Evolutionary conservation across 176 grass and related monocot species (phyloP), one percentile per base, ranked within the genome.

Genomic region (Triticum urartu): DNA sequence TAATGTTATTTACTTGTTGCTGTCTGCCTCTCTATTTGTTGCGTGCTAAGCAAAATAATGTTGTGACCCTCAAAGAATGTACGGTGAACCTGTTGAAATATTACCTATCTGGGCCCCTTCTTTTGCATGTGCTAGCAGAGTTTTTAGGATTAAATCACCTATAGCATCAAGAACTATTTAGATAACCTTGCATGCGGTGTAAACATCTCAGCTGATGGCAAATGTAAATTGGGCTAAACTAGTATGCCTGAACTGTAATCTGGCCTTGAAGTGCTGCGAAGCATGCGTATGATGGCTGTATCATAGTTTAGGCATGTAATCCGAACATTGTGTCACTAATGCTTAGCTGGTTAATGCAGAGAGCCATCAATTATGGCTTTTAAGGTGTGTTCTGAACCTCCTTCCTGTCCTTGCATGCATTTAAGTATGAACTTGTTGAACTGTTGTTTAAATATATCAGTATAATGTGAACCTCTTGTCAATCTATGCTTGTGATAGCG

Each of bases 341-440:
- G 38, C 56, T 42, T 50, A 65, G 43, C 7, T 20, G 21, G 8
- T 48, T 67, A 4, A 34, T 77, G 72, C 25, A 62, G 52, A 24
- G 54, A 73, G 56, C 67, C 18, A 85, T 74, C 28, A 67, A 35
- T 75, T 65, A 85, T 85, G 43, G 7, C 18, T 25, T 85, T 48
- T 24, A 83, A 72, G 45, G 18, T 68, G 42, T n/a, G 26, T 28
- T 68, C 28, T 68, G 26, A 34, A 50, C 13, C 59, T 71, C 45
- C 43, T 52, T 17, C 52, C 3, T 14, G 30, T 58, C 14, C 20
- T 28, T 58, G 3, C 48, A 59, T 58, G 12, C n/a, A 32, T 47
- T 33, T 33, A 12, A 9, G 7, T 84, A 50, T 64, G 56, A 75
- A 84, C 82, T 73, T 38, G n/a, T 73, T 75, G 60, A 85, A 14